phyloP scores from a whole-genome alignment of 371 early-diverging fungal species.

The Mucor velutinosus region DNA sequence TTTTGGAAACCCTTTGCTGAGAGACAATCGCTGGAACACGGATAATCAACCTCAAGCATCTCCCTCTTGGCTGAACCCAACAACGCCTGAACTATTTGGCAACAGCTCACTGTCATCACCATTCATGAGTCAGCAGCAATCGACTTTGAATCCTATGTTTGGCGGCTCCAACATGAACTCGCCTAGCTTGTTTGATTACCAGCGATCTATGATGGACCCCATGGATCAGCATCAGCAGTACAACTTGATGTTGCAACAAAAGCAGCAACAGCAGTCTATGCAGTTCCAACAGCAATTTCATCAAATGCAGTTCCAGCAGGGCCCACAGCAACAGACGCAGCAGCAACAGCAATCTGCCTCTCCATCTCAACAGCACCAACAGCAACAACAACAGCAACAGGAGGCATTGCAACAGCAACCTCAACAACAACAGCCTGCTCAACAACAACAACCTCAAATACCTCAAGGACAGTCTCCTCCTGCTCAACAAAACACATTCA shows the following conservation, averaged over 20 bases:
- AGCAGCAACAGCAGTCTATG: conserved; percentile 50
- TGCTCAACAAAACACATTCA: conserved; percentile 16
- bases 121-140: conserved; percentile 28
- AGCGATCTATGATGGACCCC: conserved; percentile 34
- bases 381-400: conserved; percentile 21
- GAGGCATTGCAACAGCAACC: conserved; percentile 21
- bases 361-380: conserved; percentile 20
- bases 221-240: conserved; percentile 51
- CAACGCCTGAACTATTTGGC: conserved; percentile 38
- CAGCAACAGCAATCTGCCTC: conserved; percentile 27
- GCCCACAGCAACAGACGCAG: conserved; percentile 47
- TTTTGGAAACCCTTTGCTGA: conserved; percentile 18
- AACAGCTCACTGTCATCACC: conserved; percentile 14
- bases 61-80: conserved; percentile 37
- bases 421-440: background rate
- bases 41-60: conserved; percentile 13
- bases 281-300: conserved; percentile 51
- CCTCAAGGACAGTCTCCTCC: conserved; percentile 26
- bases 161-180: conserved; percentile 24
- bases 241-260: conserved; percentile 54
- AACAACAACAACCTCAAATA: conserved; percentile 15
- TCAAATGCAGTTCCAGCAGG: conserved; percentile 51
- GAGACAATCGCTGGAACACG: conserved; percentile 21
- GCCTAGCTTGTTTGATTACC: conserved; percentile 42
- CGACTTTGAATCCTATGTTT: conserved; percentile 34